Conservation (phyloP, 75 land plant species). For the Cupressus sempervirens region DNA sequence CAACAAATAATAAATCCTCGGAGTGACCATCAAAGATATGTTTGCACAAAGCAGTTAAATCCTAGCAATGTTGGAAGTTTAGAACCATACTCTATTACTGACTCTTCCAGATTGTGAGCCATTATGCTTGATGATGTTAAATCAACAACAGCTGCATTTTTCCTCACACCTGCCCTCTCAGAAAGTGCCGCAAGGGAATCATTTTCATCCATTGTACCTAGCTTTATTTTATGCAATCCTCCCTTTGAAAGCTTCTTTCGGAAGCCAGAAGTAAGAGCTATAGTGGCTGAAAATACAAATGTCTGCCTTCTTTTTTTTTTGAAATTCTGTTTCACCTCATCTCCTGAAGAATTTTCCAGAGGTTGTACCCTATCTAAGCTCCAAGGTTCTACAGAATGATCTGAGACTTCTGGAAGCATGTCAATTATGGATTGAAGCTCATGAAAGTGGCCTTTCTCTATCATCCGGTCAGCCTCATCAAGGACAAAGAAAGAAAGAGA, state of each 20-base stretch:
- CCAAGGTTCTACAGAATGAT: neutral
- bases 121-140: slow-evolving; percentile 74
- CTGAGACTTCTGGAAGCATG: slow-evolving; percentile 59
- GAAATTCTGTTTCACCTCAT: slow-evolving; percentile 26
- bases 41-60: neutral
- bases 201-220: slow-evolving; percentile 22
- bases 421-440: slow-evolving; percentile 96
- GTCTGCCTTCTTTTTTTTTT: slow-evolving; percentile 81
- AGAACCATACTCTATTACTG: slow-evolving; percentile 80
- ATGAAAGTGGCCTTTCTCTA: slow-evolving; percentile 91
- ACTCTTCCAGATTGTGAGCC: slow-evolving; percentile 82
- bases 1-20: neutral
- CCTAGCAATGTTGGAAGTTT: neutral
- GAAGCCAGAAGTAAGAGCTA: slow-evolving; percentile 81
- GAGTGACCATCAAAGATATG: neutral
- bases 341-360: slow-evolving; percentile 13
- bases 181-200: slow-evolving; percentile 77
- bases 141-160: slow-evolving; percentile 77
- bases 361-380: neutral
- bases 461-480: slow-evolving; percentile 99
- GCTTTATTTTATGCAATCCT: slow-evolving; percentile 24
- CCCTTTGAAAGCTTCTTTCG: slow-evolving; percentile 82
- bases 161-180: slow-evolving; percentile 78
- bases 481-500: slow-evolving; percentile 92
- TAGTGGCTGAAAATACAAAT: slow-evolving; percentile 93